phyloP scores from a whole-genome alignment of 139 green algal species.

The Microglena sp. region DNA sequence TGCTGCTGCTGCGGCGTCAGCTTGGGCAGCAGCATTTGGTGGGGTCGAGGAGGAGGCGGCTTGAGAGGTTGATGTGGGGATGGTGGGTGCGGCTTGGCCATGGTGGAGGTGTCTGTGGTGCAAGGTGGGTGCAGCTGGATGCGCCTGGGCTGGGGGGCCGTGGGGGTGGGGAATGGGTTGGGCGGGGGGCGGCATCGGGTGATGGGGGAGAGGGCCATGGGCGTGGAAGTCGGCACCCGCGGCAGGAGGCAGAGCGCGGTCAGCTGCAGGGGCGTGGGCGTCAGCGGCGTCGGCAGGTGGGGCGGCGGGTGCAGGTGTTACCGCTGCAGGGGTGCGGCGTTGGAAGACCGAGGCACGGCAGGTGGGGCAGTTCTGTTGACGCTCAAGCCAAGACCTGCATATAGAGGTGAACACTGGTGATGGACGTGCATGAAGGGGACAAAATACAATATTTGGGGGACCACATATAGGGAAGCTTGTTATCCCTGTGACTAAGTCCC shows the following conservation, averaged over 20 bases:
- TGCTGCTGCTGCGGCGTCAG: conserved; percentile 28
- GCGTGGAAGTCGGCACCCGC: no score
- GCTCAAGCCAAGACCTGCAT: conserved; percentile 86
- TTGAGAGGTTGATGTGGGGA: no score
- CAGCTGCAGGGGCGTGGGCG: background rate
- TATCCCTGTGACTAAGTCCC: background rate
- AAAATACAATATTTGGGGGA: background rate
- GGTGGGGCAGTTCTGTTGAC: conserved; percentile 94
- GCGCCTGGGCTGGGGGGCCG: no score
- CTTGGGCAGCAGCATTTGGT: conserved; percentile 11
- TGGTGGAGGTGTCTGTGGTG: no score
- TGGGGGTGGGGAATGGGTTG: no score
- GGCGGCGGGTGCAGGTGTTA: conserved; percentile 4
- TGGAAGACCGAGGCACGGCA: conserved; percentile 81
- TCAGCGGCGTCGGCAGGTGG: background rate
- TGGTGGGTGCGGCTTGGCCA: no score
- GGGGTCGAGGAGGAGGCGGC: background rate
- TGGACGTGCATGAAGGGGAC: background rate
- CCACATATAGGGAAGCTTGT: background rate
- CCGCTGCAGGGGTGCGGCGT: conserved; percentile 1
- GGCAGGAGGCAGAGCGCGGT: no score
- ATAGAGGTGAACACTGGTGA: background rate
- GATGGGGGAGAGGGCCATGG: no score
- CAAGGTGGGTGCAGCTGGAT: no score
- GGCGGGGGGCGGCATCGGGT: no score